Percentiles rank a stretch among this genome's conserved stretches.
phyloP scores from a whole-genome alignment of 176 grass and related monocot species.

The Stipa capillata region DNA sequence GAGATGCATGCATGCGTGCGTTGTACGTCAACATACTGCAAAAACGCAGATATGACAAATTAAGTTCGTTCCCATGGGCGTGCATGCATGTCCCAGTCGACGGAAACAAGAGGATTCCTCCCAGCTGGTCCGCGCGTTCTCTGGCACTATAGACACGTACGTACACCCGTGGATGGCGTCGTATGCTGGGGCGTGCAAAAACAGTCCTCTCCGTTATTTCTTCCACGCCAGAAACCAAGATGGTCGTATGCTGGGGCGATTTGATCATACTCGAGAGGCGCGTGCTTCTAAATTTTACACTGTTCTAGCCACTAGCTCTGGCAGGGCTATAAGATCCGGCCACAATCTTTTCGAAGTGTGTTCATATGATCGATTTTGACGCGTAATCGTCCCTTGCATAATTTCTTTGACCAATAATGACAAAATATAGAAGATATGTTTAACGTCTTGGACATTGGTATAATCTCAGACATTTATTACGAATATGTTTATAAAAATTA shows the following conservation, averaged over 20 bases:
- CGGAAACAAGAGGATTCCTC: background rate
- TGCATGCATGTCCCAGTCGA: background rate
- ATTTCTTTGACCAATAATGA: too few species aligned
- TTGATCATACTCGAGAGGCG: background rate
- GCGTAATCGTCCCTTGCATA: too few species aligned
- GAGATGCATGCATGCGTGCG: too few species aligned
- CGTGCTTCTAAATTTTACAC: background rate
- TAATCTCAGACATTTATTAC: too few species aligned
- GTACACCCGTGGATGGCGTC: background rate
- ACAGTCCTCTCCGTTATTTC: background rate
- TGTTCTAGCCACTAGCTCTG: background rate
- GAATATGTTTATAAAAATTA: too few species aligned
- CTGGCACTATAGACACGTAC: background rate
- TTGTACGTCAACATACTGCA: too few species aligned
- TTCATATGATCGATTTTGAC: background rate
- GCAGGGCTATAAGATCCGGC: background rate
- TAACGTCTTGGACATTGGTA: too few species aligned
- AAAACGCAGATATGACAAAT: too few species aligned
- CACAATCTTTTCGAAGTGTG: background rate
- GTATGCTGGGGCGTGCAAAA: background rate
- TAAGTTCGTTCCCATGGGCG: too few species aligned
- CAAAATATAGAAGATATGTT: too few species aligned
- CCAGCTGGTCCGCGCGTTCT: background rate
- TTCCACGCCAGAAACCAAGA: background rate
- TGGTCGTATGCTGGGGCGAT: background rate